Percentiles rank a stretch among this genome's conserved stretches.
phyloP scores from a whole-genome alignment of 805 yeast species.

The Pichia kluyveri region DNA sequence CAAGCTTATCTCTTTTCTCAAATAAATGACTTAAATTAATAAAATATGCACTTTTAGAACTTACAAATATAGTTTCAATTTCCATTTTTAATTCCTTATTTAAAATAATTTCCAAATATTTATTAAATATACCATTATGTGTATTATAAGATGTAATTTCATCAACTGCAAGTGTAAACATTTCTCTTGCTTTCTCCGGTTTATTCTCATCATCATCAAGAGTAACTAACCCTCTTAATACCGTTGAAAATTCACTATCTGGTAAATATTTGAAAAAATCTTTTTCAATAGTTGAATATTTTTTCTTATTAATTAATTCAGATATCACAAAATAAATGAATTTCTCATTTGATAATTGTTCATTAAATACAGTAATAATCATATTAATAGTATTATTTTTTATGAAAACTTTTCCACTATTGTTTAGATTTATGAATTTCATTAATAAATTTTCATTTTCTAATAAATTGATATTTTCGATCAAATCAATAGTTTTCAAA shows the following conservation, averaged over 20 bases:
- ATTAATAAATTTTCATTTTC: constrained; percentile 4
- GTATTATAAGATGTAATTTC: background rate
- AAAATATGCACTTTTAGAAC: constrained; percentile 29
- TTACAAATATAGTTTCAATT: constrained; percentile 16
- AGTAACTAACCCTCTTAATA: background rate
- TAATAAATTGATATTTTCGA: background rate
- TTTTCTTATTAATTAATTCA: constrained; percentile 12
- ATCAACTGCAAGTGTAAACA: constrained; percentile 19
- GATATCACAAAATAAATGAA: constrained; percentile 18
- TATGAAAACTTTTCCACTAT: constrained; percentile 19
- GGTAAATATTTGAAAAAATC: constrained; percentile 18
- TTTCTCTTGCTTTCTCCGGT: constrained; percentile 19
- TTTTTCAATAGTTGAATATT: constrained; percentile 4
- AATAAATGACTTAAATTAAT: constrained; percentile 31
- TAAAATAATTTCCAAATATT: background rate
- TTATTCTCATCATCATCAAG: constrained; percentile 11
- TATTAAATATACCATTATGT: background rate
- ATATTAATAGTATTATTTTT: constrained; percentile 17
- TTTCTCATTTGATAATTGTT: constrained; percentile 11
- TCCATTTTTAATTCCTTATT: background rate
- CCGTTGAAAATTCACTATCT: constrained; percentile 1
- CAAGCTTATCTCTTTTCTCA: constrained; percentile 21
- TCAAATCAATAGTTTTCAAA: constrained; percentile 9
- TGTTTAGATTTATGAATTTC: constrained; percentile 8
- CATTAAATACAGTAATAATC: constrained; percentile 12